Conservation (phyloP, 176 grass and related monocot species). For the Zea mays region DNA sequence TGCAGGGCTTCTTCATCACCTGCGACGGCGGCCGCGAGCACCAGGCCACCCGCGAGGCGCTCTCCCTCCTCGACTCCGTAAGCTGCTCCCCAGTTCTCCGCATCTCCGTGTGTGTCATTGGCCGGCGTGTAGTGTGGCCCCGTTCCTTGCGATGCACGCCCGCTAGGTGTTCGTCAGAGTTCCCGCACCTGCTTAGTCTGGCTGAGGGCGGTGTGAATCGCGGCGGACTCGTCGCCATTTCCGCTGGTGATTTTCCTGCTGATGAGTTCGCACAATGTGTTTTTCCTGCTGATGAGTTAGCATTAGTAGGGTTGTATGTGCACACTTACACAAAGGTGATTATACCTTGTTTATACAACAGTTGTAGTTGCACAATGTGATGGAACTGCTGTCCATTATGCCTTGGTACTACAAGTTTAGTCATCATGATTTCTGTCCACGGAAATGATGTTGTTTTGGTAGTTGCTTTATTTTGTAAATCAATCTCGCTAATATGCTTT, state of each 20-base stretch:
- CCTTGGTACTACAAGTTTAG: not conserved
- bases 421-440: not conserved
- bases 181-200: not conserved
- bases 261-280: too few relatives aligned
- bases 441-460: not conserved
- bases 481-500: not conserved
- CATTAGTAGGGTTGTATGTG: too few relatives aligned
- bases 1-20: slow-evolving; percentile 96
- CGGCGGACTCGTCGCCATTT: not conserved
- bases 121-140: not conserved
- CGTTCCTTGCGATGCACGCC: not conserved
- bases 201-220: not conserved
- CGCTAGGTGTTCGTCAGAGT: slow-evolving; percentile 13
- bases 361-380: not conserved
- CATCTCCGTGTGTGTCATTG: not conserved
- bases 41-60: slow-evolving; percentile 84
- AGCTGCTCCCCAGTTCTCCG: not conserved
- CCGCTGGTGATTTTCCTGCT: not conserved
- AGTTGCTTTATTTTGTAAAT: not conserved
- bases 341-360: not conserved
- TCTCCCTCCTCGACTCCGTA: slow-evolving; percentile 82
- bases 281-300: too few relatives aligned
- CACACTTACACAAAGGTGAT: not conserved
- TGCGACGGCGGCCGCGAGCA: slow-evolving; percentile 89
- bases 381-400: not conserved